Percentiles rank a stretch among this genome's conserved stretches.
Evolutionary conservation across 108 stramenopile genomes (phyloP).

Genomic region (Heterococcus sp.): DNA sequence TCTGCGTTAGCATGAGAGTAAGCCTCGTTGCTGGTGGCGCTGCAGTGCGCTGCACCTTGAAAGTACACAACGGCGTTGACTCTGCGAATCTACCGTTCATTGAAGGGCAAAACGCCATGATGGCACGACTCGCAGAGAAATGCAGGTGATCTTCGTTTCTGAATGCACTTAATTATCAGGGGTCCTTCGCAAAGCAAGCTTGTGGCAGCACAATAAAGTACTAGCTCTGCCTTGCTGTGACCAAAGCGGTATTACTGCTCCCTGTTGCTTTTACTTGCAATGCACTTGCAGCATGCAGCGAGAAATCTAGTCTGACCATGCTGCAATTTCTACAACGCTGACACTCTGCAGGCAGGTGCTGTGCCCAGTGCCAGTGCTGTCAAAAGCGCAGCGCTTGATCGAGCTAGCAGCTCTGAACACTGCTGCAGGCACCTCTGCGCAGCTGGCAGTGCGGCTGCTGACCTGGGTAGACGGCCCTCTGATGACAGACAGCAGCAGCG

Average conservation of each 20-base stretch:
- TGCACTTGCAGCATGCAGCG: background rate
- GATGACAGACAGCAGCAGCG: background rate
- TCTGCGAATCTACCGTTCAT: background rate
- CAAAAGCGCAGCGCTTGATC: background rate
- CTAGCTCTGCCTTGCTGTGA: too few species aligned
- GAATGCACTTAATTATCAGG: too few species aligned
- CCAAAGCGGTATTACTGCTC: too few species aligned
- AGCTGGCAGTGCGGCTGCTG: slow-evolving; percentile 15
- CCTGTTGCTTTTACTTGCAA: background rate
- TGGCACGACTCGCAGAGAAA: background rate
- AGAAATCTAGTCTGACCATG: background rate
- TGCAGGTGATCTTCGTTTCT: background rate
- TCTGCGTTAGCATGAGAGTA: background rate
- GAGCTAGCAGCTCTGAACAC: background rate
- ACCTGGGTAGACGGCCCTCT: slow-evolving; percentile 13
- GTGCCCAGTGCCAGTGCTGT: background rate
- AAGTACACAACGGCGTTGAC: background rate
- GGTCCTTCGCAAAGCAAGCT: too few species aligned
- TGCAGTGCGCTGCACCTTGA: background rate
- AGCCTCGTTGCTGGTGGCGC: background rate
- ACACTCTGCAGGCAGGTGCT: background rate
- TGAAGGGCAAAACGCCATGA: background rate
- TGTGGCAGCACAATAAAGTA: too few species aligned
- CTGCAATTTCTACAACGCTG: background rate
- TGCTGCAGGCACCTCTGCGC: background rate